A percentile compares a stretch with the other conserved stretches of the same genome.
These are phyloP conservation scores for Torulaspora franciscae DNA, from an alignment of 805 yeast genomes.

Conservation along the genomic window DNA sequence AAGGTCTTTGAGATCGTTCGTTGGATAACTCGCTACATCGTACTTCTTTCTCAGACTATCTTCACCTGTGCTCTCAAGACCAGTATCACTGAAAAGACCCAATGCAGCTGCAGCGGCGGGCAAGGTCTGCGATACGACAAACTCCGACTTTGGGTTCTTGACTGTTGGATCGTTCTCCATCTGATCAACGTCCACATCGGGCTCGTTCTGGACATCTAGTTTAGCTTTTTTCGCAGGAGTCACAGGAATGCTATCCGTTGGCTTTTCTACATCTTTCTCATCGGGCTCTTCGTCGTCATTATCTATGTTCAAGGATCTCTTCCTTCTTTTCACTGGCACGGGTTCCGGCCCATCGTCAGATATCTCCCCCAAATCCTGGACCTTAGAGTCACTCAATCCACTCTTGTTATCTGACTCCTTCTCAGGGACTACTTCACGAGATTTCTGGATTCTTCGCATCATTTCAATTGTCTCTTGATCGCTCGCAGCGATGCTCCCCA, in stretches of 20 bases:
- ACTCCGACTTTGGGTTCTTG: slow-evolving; percentile 71
- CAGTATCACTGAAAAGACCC: slow-evolving; percentile 62
- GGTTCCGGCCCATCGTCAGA: slow-evolving; percentile 28
- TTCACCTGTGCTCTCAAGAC: slow-evolving; percentile 60
- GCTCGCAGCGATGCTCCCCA: slow-evolving; percentile 22
- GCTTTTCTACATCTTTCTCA: slow-evolving; percentile 4
- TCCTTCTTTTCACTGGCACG: slow-evolving; percentile 10
- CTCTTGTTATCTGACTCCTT: background rate
- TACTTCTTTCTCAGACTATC: slow-evolving; percentile 71
- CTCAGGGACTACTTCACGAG: slow-evolving; percentile 1
- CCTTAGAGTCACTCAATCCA: background rate
- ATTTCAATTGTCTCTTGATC: slow-evolving; percentile 22
- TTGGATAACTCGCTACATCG: slow-evolving; percentile 89
- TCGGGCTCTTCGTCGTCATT: slow-evolving; percentile 16
- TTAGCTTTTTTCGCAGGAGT: slow-evolving; percentile 16
- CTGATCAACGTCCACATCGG: slow-evolving; percentile 16
- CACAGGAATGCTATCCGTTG: slow-evolving; percentile 2
- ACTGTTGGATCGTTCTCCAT: slow-evolving; percentile 54
- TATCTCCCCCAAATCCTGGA: background rate
- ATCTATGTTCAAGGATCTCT: slow-evolving; percentile 14
- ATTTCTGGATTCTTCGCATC: slow-evolving; percentile 7
- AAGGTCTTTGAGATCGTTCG: slow-evolving; percentile 62
- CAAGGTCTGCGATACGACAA: slow-evolving; percentile 63
- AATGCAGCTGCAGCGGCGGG: slow-evolving; percentile 60
- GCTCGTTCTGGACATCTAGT: slow-evolving; percentile 9